Evolutionary conservation across 805 yeast genomes (phyloP), one percentile per base, ranked within the genome.

Genomic region (Yamadazyma akitaensis): DNA sequence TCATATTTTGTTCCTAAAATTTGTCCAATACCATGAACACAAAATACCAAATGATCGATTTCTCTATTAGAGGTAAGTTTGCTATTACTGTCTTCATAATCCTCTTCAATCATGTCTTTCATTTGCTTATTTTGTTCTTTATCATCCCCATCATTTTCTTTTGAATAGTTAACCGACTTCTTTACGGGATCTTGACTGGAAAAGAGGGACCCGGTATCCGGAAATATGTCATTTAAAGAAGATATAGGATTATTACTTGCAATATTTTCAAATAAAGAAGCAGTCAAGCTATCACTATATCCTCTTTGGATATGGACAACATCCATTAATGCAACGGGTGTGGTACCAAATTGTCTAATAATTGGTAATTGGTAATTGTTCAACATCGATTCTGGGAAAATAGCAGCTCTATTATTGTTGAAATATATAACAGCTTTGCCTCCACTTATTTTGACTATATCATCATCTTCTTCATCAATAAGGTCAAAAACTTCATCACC

Each of bases 21-120:
- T 64, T 92, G 99, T 1, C 98, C 99, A 50, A 92, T 88, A 0
- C 99, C 99, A 67, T 92, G 99, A 25, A 92, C 79, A 59, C 97
- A 89, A n/a, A 92, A 70, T 1, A 91, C 80, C 51, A 92, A 67
- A 58, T 83, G 88, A 31, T 82, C 80, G 25, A 81, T 63, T 28
- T 72, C 65, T 42, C 75, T 43, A 25, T 62, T 50, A 2, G 68
- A 50, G n/a, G 54, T 48, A 1, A 46, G 39, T 11, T 51, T 35
- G 12, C 59, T 51, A 13, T 58, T 51, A n/a, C 56, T 56, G n/a
- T 37, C 54, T 48, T 80, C 83, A 25, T 67, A 73, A 54, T 80
- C 85, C 36, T 73, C 52, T 48, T 77, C 78, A 57, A 75, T 61
- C n/a, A 70, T 73, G n/a, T 64, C 56, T 53, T 76, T 70, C 51